Percentiles rank a stretch among this genome's conserved stretches.
Evolutionary conservation across 106 monocot species (phyloP).

Genomic region (Dendrobium officinale): DNA sequence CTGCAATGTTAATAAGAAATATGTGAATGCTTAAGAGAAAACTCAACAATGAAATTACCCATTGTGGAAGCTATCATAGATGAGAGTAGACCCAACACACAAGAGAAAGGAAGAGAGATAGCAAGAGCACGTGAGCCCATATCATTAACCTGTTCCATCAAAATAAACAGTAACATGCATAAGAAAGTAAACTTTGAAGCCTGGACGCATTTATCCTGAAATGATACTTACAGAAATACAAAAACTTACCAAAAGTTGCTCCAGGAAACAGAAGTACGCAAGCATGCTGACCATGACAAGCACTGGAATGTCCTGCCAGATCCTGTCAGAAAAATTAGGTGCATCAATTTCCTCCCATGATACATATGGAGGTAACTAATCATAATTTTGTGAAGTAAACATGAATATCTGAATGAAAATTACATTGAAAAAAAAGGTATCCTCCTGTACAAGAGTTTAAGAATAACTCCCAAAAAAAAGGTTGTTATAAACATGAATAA

Average conservation of each 20-base stretch:
- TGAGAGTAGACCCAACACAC: slow-evolving; percentile 91
- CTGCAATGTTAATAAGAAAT: neutral
- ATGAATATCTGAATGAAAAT: neutral
- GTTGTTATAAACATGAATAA: neutral
- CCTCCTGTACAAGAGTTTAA: neutral
- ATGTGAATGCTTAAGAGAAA: neutral
- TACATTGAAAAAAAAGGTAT: neutral
- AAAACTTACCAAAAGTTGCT: slow-evolving; percentile 77
- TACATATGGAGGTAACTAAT: neutral
- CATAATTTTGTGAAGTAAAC: neutral
- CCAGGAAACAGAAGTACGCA: slow-evolving; percentile 98
- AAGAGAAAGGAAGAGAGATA: slow-evolving; percentile 94
- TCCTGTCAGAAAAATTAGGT: slow-evolving; percentile 38
- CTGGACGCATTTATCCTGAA: neutral
- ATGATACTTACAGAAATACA: neutral
- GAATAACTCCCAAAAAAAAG: neutral
- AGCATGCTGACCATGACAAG: slow-evolving; percentile 98
- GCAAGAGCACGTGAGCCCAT: slow-evolving; percentile 81
- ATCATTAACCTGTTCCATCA: slow-evolving; percentile 54
- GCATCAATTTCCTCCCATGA: slow-evolving; percentile 1
- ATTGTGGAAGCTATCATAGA: slow-evolving; percentile 94
- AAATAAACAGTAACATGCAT: slow-evolving; percentile 3
- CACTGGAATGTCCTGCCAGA: slow-evolving; percentile 94
- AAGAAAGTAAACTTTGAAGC: neutral
- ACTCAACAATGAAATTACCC: slow-evolving; percentile 40